Base-by-base conservation (phyloP, 2,329 filamentous ascomycete species). In the Claviceps arundinis region DNA sequence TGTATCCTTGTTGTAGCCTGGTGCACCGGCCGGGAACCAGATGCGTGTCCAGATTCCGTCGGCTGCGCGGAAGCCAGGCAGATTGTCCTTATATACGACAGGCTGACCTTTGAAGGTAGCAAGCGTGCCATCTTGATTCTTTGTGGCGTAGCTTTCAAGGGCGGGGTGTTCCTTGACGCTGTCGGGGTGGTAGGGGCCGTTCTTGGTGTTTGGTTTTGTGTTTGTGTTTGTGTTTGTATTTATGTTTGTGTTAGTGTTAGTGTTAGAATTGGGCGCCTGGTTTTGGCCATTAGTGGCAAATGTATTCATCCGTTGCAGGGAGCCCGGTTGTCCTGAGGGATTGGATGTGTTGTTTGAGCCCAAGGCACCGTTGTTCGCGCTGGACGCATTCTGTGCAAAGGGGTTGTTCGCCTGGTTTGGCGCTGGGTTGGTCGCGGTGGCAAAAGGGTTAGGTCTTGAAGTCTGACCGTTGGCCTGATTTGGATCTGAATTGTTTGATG, bases 21-120 rank as follows among this genome's bases (percentile, higher is more conserved):
- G 86, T 22, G 84, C 75, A 0, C 87, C 88, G 46, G 82, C 71
- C 0, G 85, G 84, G 62, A 87, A 89, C 76, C 84, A 87, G 48
- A 91, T 82, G 57, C 78, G 81, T 49, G 77, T 73, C 70, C 77
- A 80, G 0, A 68, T 74, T 37, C 80, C 77, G 58, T 82, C 76
- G 40, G 69, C 67, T 22, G 66, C 76, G 55, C 57, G 73, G 57
- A 72, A 70, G 50, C 70, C 79, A 0, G 82, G 77, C 6, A 67
- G 62, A 4, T 58, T 62, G 6, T 61, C 62, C 57, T 78, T 73
- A 64, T 87, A 87, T 1, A 69, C 65, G 0, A 88, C 82, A 0
- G 72, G 73, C 56, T 77, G 78, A 17, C 79, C 79, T 58, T 85
- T 85, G 72, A 84, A 89, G 53, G 70, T 69, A 0, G 67, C 64